phyloP scores from a whole-genome alignment of 257 asterid genomes.

The Eustoma russellianum region DNA sequence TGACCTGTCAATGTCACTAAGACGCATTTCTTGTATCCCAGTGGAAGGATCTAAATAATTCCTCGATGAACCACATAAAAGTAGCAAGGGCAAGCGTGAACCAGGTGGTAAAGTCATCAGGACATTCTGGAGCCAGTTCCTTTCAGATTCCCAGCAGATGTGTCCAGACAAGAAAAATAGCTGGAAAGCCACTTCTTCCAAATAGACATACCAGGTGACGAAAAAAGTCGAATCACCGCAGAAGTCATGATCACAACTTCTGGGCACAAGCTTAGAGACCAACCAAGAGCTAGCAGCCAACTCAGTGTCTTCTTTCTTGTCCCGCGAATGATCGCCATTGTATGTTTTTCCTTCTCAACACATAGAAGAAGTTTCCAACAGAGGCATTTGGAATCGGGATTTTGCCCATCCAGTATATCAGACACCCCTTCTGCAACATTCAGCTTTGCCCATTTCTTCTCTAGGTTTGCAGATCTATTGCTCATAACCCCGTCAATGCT shows the following conservation, averaged over 20 bases:
- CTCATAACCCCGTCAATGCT: slow-evolving; percentile 53
- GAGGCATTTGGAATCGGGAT: slow-evolving; percentile 61
- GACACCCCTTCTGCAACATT: slow-evolving; percentile 76
- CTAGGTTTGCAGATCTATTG: slow-evolving; percentile 48
- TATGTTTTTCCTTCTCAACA: slow-evolving; percentile 30
- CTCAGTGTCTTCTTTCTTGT: slow-evolving; percentile 20
- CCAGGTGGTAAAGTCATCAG: slow-evolving; percentile 46
- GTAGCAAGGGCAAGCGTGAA: slow-evolving; percentile 68
- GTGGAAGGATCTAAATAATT: slow-evolving; percentile 32
- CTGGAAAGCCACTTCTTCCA: slow-evolving; percentile 67
- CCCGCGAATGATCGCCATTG: slow-evolving; percentile 9
- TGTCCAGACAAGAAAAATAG: slow-evolving; percentile 50
- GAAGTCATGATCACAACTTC: slow-evolving; percentile 11
- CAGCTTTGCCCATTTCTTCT: slow-evolving; percentile 62
- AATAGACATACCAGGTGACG: slow-evolving; percentile 58
- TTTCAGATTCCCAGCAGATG: slow-evolving; percentile 52
- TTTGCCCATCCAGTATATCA: slow-evolving; percentile 42
- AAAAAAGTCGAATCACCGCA: slow-evolving; percentile 35
- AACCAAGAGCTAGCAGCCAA: slow-evolving; percentile 55
- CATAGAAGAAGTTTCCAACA: slow-evolving; percentile 84
- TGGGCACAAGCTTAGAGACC: slow-evolving; percentile 65
- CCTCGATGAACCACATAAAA: slow-evolving; percentile 43
- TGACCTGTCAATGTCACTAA: slow-evolving; percentile 46
- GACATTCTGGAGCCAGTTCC: slow-evolving; percentile 47
- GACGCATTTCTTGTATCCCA: slow-evolving; percentile 40